These are phyloP conservation scores for Lachancea fermentati DNA, from an alignment of 805 yeast genomes.

Conservation along the genomic window DNA sequence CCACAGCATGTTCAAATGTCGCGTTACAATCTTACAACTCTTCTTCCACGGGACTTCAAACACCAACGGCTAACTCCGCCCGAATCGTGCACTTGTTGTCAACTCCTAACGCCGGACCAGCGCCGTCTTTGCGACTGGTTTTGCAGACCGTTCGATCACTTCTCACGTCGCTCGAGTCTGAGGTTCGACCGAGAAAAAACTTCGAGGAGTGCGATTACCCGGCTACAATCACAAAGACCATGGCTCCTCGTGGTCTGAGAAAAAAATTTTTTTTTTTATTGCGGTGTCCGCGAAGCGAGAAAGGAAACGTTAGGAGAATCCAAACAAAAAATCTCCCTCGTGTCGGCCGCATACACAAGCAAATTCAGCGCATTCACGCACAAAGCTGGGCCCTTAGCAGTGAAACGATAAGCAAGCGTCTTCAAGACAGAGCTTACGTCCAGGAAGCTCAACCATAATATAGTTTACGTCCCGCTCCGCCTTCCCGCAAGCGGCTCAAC, in stretches of 20 bases:
- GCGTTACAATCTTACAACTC: not conserved
- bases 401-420: not conserved
- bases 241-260: not conserved
- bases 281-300: slow-evolving; percentile 1
- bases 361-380: not conserved
- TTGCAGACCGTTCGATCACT: no score
- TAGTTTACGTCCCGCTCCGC: slow-evolving; percentile 3
- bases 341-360: not conserved
- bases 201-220: no score
- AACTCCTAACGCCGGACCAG: no score
- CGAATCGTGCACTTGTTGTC: no score
- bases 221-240: not conserved
- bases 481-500: not conserved
- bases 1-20: no score
- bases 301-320: slow-evolving; percentile 1
- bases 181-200: no score
- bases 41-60: no score
- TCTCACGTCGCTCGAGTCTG: no score
- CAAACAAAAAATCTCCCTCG: not conserved
- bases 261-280: no score
- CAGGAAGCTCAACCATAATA: slow-evolving; percentile 4
- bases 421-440: not conserved
- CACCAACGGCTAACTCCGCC: no score
- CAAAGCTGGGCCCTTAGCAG: not conserved
- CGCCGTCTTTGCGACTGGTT: not conserved